Conservation (phyloP, 306 rosid genomes). For the Cicer arietinum region DNA sequence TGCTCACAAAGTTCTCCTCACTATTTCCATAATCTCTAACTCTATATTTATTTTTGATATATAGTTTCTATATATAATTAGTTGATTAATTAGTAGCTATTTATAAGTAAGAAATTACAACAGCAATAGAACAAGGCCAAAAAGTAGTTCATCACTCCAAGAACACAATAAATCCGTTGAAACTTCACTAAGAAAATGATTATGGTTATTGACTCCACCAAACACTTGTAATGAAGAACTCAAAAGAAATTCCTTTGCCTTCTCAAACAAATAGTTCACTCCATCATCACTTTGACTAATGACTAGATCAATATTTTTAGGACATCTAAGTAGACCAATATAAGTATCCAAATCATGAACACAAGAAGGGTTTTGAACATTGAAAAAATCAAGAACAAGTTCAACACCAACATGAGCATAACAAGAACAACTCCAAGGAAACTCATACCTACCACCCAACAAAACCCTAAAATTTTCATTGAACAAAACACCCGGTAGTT, state of each 20-base stretch:
- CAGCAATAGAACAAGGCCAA: slow-evolving; percentile 54
- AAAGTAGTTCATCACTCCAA: slow-evolving; percentile 47
- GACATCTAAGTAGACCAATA: slow-evolving; percentile 58
- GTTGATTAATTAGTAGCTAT: neutral
- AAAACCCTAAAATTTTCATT: slow-evolving; percentile 89
- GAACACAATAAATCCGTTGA: slow-evolving; percentile 47
- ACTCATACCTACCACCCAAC: slow-evolving; percentile 59
- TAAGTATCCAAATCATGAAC: slow-evolving; percentile 88
- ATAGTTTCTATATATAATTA: neutral
- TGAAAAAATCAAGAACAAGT: slow-evolving; percentile 74
- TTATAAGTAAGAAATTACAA: slow-evolving; percentile 29
- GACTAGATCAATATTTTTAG: slow-evolving; percentile 34
- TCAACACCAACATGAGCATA: slow-evolving; percentile 95
- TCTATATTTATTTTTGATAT: no score
- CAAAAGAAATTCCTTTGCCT: slow-evolving; percentile 47
- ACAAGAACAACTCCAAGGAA: slow-evolving; percentile 76
- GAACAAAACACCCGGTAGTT: slow-evolving; percentile 81
- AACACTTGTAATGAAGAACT: slow-evolving; percentile 37
- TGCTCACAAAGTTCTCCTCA: no score
- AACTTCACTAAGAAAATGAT: slow-evolving; percentile 42
- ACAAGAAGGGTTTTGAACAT: slow-evolving; percentile 82
- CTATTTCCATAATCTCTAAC: no score
- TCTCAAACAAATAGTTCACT: slow-evolving; percentile 46
- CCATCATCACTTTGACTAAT: slow-evolving; percentile 19
- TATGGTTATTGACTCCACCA: neutral